Base-by-base conservation (phyloP, 2,329 filamentous ascomycete genomes). In the Fusarium albosuccineum region DNA sequence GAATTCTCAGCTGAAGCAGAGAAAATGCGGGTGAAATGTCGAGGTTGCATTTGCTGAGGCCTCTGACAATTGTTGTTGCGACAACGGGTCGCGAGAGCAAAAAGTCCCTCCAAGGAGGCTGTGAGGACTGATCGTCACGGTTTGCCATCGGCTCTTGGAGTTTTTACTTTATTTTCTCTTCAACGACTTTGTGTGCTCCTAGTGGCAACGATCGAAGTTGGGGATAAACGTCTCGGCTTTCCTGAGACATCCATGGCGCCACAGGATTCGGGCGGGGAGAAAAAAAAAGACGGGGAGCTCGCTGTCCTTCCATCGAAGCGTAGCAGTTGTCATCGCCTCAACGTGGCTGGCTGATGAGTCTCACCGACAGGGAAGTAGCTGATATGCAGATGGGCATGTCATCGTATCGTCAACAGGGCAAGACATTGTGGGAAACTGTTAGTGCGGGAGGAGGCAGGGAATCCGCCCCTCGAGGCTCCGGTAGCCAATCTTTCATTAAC, bases 401-500 rank as follows among this genome's bases (percentile, higher is more conserved):
- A 26, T 10, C 6, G 7, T 45, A 58, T 62, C 46, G 5, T 4
- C 7, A 9, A 22, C 1, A 11, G 9, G 42, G 40, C n/a, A 3
- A 29, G 6, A 9, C 9, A 13, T 2, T 2, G 16, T 9, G n/a
- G 11, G 3, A 27, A 3, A 3, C 3, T 36, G 48, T 48, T 50
- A 55, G 42, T 41, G 27, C n/a, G n/a, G 29, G 29, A 41, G 27
- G 27, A 27, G 45, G 22, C 8, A 46, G 33, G 16, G 40, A 34
- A 5, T 7, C 13, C 6, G 33, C 26, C 26, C 16, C 27, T 45
- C 33, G 17, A n/a, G n/a, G 42, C 55, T 30, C 66, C 64, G 59
- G 61, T 62, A 72, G 61, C 70, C 70, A 72, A 72, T 72, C 67
- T 72, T 39, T 56, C 53, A 57, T 60, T 39, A 48, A 65, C 26